Base-by-base conservation (phyloP, 441 rosid species). In the Breynia disticha region DNA sequence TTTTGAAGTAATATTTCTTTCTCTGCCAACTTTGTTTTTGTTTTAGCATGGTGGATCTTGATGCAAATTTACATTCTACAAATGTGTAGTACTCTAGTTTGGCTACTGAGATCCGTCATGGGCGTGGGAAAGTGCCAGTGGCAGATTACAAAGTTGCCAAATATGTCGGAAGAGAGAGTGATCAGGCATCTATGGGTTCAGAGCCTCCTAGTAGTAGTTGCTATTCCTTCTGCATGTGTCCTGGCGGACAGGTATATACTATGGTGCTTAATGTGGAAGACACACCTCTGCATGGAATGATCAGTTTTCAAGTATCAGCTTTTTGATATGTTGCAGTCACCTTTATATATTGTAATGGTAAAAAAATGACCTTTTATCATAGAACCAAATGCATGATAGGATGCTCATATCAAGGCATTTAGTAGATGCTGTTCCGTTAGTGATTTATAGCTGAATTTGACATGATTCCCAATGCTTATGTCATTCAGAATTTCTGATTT, bases 191-290 rank as follows among this genome's bases (percentile, higher is more conserved):
- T 6, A 48, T 65, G 52, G 61, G 61, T 61, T 37, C 59, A 16
- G 65, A 46, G 50, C 45, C 69, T 51, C 52, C 58, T 53, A 67
- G 44, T 61, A 87, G 78, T 59, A 82, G 87, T 71, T 90, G 95
- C 73, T 90, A 90, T 78, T 90, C 98, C 67, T 90, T 90, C 70
- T 90, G 98, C 81, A 87, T 90, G 98, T 90, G 98, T 65, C 98
- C 98, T 50, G 98, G 96, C 64, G 98, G 98, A 50, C 96, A 90
- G 96, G 97, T 87, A 71, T 53, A 52, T 50, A 45, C 49, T 61
- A 32, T 0, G n/a, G 16, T 46, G 7, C 28, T 28, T 49, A 51
- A 47, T 38, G 32, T 44, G 16, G 50, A 47, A 46, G 24, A 5
- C 28, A 8, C 18, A 48, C 17, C 49, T 32, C 32, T 41, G n/a